Conservation (phyloP, 2,329 filamentous ascomycete genomes). For the Epichloe gansuensis region DNA sequence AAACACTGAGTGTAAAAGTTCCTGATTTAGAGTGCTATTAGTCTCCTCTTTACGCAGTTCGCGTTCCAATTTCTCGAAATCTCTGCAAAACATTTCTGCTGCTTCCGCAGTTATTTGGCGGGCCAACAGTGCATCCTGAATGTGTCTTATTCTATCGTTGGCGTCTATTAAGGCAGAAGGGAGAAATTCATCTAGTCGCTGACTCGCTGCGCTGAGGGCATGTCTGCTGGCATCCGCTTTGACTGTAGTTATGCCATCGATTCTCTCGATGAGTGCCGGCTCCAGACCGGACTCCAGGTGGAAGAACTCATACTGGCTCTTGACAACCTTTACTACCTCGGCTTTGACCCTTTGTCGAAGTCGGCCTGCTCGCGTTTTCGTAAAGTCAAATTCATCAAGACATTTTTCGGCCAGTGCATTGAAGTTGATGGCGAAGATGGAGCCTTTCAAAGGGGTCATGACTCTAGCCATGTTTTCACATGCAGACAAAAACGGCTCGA, state of each 20-base stretch:
- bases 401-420: constrained; percentile 42
- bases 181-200: constrained; percentile 76
- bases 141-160: constrained; percentile 60
- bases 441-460: constrained; percentile 44
- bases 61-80: constrained; percentile 56
- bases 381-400: constrained; percentile 51
- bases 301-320: constrained; percentile 61
- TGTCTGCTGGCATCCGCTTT: constrained; percentile 33
- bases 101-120: constrained; percentile 71
- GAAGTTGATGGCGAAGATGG: constrained; percentile 66
- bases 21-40: constrained; percentile 11
- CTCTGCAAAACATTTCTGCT: constrained; percentile 68
- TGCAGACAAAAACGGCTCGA: constrained; percentile 75
- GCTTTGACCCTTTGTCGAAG: constrained; percentile 44
- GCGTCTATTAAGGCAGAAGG: constrained; percentile 90
- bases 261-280: constrained; percentile 46
- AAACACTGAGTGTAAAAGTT: constrained; percentile 28
- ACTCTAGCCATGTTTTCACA: constrained; percentile 55
- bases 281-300: constrained; percentile 62
- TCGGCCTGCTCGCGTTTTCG: constrained; percentile 37
- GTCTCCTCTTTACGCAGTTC: constrained; percentile 33
- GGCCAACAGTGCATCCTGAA: constrained; percentile 61
- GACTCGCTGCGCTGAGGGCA: constrained; percentile 52
- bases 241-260: constrained; percentile 13
- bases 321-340: constrained; percentile 44